A percentile compares a stretch with the other conserved stretches of the same genome.
Conservation (phyloP, 345 rosid species). For the Salix brachista region DNA sequence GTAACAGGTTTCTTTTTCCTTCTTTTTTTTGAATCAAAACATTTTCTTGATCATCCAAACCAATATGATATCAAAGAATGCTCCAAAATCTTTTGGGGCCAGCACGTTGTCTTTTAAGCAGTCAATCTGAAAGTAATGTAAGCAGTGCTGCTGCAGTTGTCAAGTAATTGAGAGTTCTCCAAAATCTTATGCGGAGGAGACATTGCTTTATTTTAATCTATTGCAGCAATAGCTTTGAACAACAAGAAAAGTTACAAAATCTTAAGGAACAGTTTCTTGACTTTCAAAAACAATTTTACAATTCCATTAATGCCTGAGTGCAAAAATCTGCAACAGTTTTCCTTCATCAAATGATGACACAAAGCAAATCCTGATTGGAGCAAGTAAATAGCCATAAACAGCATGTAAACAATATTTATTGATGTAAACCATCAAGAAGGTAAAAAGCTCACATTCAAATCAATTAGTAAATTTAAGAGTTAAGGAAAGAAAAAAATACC, state of each 20-base stretch:
- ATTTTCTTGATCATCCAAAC: neutral
- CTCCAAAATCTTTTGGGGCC: neutral
- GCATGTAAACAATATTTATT: neutral
- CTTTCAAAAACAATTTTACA: neutral
- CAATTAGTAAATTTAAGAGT: neutral
- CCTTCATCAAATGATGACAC: neutral
- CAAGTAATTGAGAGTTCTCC: neutral
- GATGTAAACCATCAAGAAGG: too few relatives aligned
- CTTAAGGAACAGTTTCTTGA: neutral
- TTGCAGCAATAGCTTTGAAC: neutral
- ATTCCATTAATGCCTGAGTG: neutral
- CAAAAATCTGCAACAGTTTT: neutral
- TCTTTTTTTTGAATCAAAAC: neutral
- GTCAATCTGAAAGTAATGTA: neutral
- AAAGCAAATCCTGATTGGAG: neutral
- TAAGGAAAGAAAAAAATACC: slow-evolving; percentile 39
- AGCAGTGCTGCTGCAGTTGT: too few relatives aligned
- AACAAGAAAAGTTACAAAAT: neutral
- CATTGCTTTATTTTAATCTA: neutral
- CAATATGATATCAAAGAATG: neutral
- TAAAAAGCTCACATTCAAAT: slow-evolving; percentile 2
- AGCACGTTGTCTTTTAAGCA: neutral
- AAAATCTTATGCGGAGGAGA: neutral
- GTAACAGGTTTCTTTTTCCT: neutral
- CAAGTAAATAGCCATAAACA: neutral